These are phyloP conservation scores for Mimosa pudica DNA, from an alignment of 306 rosid species.

Conservation along the genomic window DNA sequence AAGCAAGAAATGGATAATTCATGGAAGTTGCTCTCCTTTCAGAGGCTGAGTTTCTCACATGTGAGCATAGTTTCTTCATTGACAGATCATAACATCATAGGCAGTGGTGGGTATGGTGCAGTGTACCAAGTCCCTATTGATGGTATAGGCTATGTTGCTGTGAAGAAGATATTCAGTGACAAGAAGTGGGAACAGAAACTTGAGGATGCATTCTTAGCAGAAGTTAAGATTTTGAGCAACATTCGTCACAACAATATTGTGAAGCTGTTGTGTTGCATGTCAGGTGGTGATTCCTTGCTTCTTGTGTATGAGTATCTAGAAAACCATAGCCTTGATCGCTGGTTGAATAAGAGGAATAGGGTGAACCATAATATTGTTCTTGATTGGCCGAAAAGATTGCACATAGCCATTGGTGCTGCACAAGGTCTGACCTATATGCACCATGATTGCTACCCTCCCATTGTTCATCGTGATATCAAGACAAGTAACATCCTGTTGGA, in stretches of 20 bases:
- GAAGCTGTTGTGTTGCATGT: constrained; percentile 68
- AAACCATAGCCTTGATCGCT: constrained; percentile 69
- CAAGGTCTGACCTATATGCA: constrained; percentile 90
- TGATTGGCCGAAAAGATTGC: constrained; percentile 74
- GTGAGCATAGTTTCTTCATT: constrained; percentile 52
- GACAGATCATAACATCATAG: constrained; percentile 55
- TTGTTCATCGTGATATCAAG: constrained; percentile 81
- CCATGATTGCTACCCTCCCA: constrained; percentile 64
- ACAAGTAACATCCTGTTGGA: constrained; percentile 83
- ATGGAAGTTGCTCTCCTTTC: constrained; percentile 74
- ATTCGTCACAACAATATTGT: constrained; percentile 84
- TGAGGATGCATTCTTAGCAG: constrained; percentile 67
- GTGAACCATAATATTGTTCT: constrained; percentile 37
- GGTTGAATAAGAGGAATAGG: constrained; percentile 55
- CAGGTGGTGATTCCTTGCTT: constrained; percentile 58
- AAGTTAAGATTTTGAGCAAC: constrained; percentile 68
- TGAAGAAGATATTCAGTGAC: constrained; percentile 61
- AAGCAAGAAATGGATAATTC: constrained; percentile 36
- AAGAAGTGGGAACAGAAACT: constrained; percentile 57
- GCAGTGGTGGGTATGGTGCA: constrained; percentile 80
- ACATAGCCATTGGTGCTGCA: constrained; percentile 72
- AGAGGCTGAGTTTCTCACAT: constrained; percentile 61
- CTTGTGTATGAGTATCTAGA: constrained; percentile 78
- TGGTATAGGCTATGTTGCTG: constrained; percentile 58
- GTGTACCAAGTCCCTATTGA: constrained; percentile 60